Conservation (phyloP, 2,329 filamentous ascomycete species). For the Dactylellina cionopaga region DNA sequence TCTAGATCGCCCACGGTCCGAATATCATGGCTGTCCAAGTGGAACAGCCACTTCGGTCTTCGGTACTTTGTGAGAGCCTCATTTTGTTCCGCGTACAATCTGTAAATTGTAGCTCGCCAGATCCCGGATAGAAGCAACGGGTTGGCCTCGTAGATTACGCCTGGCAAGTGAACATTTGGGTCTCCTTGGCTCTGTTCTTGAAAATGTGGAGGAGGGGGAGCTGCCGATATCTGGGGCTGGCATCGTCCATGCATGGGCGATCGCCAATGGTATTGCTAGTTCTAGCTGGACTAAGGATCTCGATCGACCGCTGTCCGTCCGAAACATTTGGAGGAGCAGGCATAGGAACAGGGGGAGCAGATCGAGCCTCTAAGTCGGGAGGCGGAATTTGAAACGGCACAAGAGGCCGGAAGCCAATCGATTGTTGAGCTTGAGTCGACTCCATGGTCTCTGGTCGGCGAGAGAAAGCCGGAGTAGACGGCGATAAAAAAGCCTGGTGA, state of each 20-base stretch:
- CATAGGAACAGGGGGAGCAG: background rate
- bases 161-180: background rate
- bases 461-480: no score
- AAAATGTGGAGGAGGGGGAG: background rate
- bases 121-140: conserved; percentile 34
- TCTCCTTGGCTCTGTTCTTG: background rate
- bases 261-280: background rate
- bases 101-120: conserved; percentile 42
- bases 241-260: background rate
- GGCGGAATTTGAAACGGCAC: no score
- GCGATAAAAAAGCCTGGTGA: no score
- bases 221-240: background rate
- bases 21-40: conserved; percentile 22
- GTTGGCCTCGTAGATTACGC: background rate
- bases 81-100: conserved; percentile 36
- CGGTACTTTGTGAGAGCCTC: conserved; percentile 46
- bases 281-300: background rate
- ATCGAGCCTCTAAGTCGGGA: background rate
- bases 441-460: no score
- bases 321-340: background rate
- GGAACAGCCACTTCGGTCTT: conserved; percentile 39
- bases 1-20: conserved; percentile 27
- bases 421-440: no score
- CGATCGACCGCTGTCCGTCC: background rate
- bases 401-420: no score